These are phyloP conservation scores for Tylopilus rubrobrunneus DNA, from an alignment of 768 basidiomycete species.

Conservation along the genomic window DNA sequence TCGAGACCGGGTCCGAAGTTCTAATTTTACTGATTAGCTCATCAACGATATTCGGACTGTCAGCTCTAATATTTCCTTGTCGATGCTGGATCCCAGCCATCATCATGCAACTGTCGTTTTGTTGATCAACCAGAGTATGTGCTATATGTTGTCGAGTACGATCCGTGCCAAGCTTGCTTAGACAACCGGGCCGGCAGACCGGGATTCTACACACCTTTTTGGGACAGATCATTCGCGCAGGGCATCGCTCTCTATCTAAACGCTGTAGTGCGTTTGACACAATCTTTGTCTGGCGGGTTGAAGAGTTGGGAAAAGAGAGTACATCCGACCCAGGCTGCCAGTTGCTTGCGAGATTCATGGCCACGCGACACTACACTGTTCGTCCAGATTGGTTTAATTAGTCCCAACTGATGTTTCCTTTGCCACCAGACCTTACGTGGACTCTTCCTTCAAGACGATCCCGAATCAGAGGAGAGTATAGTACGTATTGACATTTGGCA, in stretches of 20 bases:
- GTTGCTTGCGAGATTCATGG: conserved; percentile 8
- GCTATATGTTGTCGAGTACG: too few relatives aligned
- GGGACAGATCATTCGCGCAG: not conserved
- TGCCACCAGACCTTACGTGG: conserved; percentile 8
- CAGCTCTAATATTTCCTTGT: too few relatives aligned
- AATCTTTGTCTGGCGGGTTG: not conserved
- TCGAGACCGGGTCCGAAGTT: too few relatives aligned
- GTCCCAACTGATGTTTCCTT: not conserved
- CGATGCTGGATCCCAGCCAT: too few relatives aligned
- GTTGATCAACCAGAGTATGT: too few relatives aligned
- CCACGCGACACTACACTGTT: conserved; percentile 14
- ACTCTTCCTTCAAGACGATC: conserved; percentile 22
- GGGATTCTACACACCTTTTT: not conserved
- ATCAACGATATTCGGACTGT: too few relatives aligned
- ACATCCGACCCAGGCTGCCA: too few relatives aligned
- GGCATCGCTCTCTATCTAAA: not conserved
- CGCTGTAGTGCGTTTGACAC: not conserved
- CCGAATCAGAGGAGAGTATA: not conserved
- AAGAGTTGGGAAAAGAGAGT: not conserved
- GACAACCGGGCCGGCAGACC: not conserved
- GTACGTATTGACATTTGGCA: conserved; percentile 9
- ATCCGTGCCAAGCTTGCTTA: too few relatives aligned
- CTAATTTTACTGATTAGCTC: too few relatives aligned
- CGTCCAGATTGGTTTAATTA: conserved; percentile 2
- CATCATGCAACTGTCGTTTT: too few relatives aligned